These are phyloP conservation scores for Collybia nuda DNA, from an alignment of 768 basidiomycete genomes.

Conservation along the genomic window DNA sequence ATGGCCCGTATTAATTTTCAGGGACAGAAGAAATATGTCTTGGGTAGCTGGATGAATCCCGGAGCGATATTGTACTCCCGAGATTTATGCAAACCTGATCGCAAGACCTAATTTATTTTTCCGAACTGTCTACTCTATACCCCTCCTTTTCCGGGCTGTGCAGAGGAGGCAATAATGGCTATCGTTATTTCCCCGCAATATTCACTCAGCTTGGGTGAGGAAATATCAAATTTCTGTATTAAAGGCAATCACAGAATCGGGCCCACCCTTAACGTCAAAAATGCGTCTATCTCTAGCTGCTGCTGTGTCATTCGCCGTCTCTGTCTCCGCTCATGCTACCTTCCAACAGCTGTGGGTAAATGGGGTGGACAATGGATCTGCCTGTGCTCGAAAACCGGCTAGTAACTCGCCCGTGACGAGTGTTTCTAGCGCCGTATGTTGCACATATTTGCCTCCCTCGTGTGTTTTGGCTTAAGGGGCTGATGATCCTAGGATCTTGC, in stretches of 20 bases:
- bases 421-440: constrained; percentile 30
- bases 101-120: constrained; percentile 1
- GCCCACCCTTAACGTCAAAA: not conserved
- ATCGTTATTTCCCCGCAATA: constrained; percentile 2
- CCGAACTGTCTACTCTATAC: not conserved
- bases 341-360: constrained; percentile 57
- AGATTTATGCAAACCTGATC: constrained; percentile 3
- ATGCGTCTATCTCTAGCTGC: constrained; percentile 31
- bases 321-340: constrained; percentile 49
- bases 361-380: constrained; percentile 43
- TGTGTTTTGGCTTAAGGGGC: not conserved
- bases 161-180: not conserved
- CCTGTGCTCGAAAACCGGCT: constrained; percentile 43
- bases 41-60: constrained; percentile 1
- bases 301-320: constrained; percentile 33
- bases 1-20: not conserved
- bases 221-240: not conserved
- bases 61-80: not conserved
- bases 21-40: not conserved
- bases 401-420: constrained; percentile 49
- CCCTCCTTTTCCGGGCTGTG: not conserved
- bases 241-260: not conserved
- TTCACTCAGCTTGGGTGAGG: not conserved
- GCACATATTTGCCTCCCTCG: constrained; percentile 6
- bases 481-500: constrained; percentile 36